Evolutionary conservation across 1,284 basidiomycete genomes (phyloP).

Genomic region (Tilletia setariae): DNA sequence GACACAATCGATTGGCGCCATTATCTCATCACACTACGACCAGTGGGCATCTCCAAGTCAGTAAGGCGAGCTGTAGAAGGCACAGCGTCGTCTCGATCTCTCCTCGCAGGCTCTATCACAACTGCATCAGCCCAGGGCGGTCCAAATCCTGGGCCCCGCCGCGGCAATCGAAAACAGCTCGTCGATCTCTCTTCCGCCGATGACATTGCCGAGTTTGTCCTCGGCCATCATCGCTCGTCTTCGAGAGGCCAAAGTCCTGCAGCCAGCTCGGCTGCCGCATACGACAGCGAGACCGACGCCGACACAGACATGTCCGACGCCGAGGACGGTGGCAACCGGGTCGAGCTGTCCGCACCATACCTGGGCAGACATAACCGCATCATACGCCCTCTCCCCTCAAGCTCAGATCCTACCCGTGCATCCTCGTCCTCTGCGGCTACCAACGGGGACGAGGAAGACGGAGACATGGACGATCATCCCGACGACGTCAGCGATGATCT

Average conservation of each 20-base stretch:
- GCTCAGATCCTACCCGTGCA: neutral
- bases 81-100: conserved; percentile 52
- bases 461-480: neutral
- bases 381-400: neutral
- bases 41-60: conserved; percentile 86
- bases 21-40: conserved; percentile 90
- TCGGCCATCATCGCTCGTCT: conserved; percentile 60
- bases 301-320: conserved; percentile 69
- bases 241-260: conserved; percentile 7
- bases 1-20: conserved; percentile 90
- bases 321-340: conserved; percentile 66
- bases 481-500: neutral
- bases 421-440: neutral
- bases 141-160: neutral
- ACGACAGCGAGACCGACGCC: conserved; percentile 62
- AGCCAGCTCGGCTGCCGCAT: conserved; percentile 44
- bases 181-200: conserved; percentile 82
- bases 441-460: neutral
- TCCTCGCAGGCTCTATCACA: conserved; percentile 39
- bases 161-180: conserved; percentile 46
- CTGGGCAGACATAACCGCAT: conserved; percentile 78
- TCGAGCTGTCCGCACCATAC: conserved; percentile 85
- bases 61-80: conserved; percentile 85
- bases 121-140: conserved; percentile 37
- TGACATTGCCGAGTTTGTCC: conserved; percentile 92